These are phyloP conservation scores for Magnusiomyces ingens DNA, from an alignment of 1,139 yeast species.

Conservation along the genomic window DNA sequence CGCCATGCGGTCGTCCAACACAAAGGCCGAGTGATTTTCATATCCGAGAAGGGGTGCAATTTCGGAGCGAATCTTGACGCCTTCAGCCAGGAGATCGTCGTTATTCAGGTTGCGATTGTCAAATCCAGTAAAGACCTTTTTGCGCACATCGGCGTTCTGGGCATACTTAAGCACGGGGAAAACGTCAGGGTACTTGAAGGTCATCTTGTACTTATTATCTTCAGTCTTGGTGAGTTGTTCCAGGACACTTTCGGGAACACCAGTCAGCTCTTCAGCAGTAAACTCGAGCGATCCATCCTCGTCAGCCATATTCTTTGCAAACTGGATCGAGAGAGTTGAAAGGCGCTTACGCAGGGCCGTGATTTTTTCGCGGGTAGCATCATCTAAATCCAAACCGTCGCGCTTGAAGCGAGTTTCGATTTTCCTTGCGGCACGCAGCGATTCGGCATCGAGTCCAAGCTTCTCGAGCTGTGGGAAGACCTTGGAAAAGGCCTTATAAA, in stretches of 20 bases:
- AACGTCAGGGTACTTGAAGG: slow-evolving; percentile 75
- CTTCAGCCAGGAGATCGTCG: slow-evolving; percentile 50
- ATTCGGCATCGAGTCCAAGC: slow-evolving; percentile 44
- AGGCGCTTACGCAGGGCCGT: slow-evolving; percentile 53
- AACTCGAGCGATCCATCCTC: slow-evolving; percentile 56
- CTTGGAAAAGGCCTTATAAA: slow-evolving; percentile 50
- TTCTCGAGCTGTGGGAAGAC: slow-evolving; percentile 35
- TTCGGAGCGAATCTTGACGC: slow-evolving; percentile 54
- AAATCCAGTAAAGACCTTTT: slow-evolving; percentile 55
- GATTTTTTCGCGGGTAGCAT: slow-evolving; percentile 48
- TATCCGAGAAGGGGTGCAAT: slow-evolving; percentile 62
- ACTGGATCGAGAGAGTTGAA: slow-evolving; percentile 50
- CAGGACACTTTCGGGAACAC: slow-evolving; percentile 61
- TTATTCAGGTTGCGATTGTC: slow-evolving; percentile 59
- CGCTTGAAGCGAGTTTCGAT: slow-evolving; percentile 50
- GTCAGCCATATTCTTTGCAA: slow-evolving; percentile 61
- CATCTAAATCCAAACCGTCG: slow-evolving; percentile 58
- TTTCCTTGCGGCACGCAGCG: slow-evolving; percentile 51
- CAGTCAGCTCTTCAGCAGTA: slow-evolving; percentile 58
- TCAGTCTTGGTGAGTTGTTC: slow-evolving; percentile 46
- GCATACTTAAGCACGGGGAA: slow-evolving; percentile 73
- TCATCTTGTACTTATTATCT: slow-evolving; percentile 53
- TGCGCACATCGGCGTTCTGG: slow-evolving; percentile 55
- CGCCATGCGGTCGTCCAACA: slow-evolving; percentile 76
- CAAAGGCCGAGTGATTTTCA: slow-evolving; percentile 57